phyloP scores from a whole-genome alignment of 2,329 filamentous ascomycete species.

The Nothophaeocryptopus gaeumannii region DNA sequence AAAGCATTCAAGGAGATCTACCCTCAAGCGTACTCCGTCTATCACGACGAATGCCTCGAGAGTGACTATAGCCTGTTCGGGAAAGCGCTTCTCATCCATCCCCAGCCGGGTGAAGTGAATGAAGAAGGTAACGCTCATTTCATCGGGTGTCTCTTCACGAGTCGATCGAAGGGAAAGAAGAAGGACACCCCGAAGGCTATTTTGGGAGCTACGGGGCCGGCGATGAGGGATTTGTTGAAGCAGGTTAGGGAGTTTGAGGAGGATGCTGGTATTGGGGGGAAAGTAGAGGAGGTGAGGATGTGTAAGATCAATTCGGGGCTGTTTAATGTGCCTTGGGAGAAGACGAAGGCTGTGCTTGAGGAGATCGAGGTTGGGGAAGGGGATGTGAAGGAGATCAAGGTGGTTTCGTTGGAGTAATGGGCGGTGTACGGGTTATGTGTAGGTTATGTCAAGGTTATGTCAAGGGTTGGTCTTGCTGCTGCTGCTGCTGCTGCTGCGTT shows the following conservation, averaged over 20 bases:
- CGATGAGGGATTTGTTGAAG: slow-evolving; percentile 49
- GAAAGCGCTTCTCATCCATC: slow-evolving; percentile 54
- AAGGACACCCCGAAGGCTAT: slow-evolving; percentile 47
- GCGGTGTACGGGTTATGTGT: too few species aligned
- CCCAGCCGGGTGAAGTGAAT: slow-evolving; percentile 33
- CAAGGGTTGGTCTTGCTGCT: too few species aligned
- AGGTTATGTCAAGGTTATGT: too few species aligned
- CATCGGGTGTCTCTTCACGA: slow-evolving; percentile 61
- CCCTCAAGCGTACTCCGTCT: slow-evolving; percentile 49
- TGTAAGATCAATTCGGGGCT: slow-evolving; percentile 53
- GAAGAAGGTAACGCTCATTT: slow-evolving; percentile 42
- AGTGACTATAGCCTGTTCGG: slow-evolving; percentile 39
- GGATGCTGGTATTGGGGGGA: slow-evolving; percentile 1
- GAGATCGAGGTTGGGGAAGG: slow-evolving; percentile 32
- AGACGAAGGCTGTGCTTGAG: slow-evolving; percentile 47
- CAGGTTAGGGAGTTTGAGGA: slow-evolving; percentile 39
- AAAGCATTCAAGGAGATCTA: slow-evolving; percentile 50
- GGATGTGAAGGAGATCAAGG: slow-evolving; percentile 21
- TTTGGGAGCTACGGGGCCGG: slow-evolving; percentile 47
- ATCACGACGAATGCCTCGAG: slow-evolving; percentile 48
- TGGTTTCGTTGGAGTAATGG: slow-evolving; percentile 11
- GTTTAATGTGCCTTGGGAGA: slow-evolving; percentile 56
- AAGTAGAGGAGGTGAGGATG: slow-evolving; percentile 23
- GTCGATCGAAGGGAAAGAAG: slow-evolving; percentile 45
- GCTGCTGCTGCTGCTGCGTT: too few species aligned